Evolutionary conservation across 257 asterid species (phyloP), one percentile per base, ranked within the genome.

Genomic region (Linderniella brevidens): DNA sequence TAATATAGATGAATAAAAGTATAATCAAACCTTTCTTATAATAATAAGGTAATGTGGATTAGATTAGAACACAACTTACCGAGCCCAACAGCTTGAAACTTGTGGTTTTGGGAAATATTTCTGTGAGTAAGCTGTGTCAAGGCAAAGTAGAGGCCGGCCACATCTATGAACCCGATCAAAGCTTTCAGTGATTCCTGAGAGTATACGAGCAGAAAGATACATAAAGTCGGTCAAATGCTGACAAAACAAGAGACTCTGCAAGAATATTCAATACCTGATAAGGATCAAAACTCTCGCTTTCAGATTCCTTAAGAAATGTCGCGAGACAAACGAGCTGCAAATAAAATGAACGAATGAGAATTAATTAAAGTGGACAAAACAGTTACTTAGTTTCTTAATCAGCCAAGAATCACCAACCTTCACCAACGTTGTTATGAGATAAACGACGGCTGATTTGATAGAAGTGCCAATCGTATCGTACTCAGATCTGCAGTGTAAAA

Each of bases 61-160:
- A 25, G 49, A 53, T 17, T 17, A 49, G 64, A 59, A 47, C 25
- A 17, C 50, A 29, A 54, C 83, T 73, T 54, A 90, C 99, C 99
- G 14, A 90, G 93, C 62, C 99, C 99, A 64, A 90, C 96, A 55
- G 99, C 99, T 71, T 90, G 99, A 63, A 90, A 90, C 75, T 90
- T 90, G 57, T 85, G 99, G 60, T 85, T 85, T 64, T 90, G 99
- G 46, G 99, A 90, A 53, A 90, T 90, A 63, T 90, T 90, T 71
- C 99, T 81, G 69, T 90, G 99, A 17, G 94, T 70, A 64, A 90
- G 64, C 67, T 70, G 94, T 38, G 99, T 90, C 92, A 90, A 64
- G 49, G 99, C 96, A 72, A 81, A 79, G 65, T 85, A 90, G 59
- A 90, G 87, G 55, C 99, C 96, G 0, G 94, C 99, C 49, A 90